Percentiles rank a stretch among this genome's conserved stretches.
Conservation (phyloP, 2,329 filamentous ascomycete species). For the Cladobotryum protrusum region DNA sequence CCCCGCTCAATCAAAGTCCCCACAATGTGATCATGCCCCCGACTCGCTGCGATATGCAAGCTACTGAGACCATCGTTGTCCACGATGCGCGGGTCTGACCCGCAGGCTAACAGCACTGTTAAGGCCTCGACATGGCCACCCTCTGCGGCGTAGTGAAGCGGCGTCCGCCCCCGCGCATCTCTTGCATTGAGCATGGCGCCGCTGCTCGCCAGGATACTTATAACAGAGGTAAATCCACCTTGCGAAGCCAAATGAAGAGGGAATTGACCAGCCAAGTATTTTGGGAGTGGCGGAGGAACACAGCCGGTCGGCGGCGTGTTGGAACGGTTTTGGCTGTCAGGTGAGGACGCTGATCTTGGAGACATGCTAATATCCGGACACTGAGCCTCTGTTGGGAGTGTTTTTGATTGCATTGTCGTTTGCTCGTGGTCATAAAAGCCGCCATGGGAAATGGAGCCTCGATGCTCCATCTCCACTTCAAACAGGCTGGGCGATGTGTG, state of each 20-base stretch:
- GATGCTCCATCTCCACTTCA: too few species aligned
- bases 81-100: slow-evolving; percentile 5
- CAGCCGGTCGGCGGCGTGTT: too few species aligned
- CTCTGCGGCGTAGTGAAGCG: slow-evolving; percentile 6
- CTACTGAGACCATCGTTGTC: slow-evolving; percentile 5
- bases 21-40: slow-evolving; percentile 6
- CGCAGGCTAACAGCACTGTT: slow-evolving; percentile 2
- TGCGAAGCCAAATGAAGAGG: slow-evolving; percentile 7
- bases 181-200: slow-evolving; percentile 5
- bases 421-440: too few species aligned
- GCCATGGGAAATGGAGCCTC: too few species aligned
- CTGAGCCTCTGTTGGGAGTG: too few species aligned
- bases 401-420: too few species aligned
- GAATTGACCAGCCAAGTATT: slow-evolving; percentile 1
- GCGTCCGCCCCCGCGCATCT: slow-evolving; percentile 6
- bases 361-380: too few species aligned
- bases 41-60: slow-evolving; percentile 4
- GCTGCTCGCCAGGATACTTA: slow-evolving; percentile 3
- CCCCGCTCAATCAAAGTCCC: slow-evolving; percentile 7
- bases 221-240: slow-evolving; percentile 5
- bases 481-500: too few species aligned
- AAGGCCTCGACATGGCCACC: slow-evolving; percentile 7
- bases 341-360: too few species aligned
- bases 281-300: too few species aligned
- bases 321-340: too few species aligned